Evolutionary conservation across 2,329 filamentous ascomycete genomes (phyloP), one percentile per base, ranked within the genome.

Genomic region (Lachnellula subtilissima): DNA sequence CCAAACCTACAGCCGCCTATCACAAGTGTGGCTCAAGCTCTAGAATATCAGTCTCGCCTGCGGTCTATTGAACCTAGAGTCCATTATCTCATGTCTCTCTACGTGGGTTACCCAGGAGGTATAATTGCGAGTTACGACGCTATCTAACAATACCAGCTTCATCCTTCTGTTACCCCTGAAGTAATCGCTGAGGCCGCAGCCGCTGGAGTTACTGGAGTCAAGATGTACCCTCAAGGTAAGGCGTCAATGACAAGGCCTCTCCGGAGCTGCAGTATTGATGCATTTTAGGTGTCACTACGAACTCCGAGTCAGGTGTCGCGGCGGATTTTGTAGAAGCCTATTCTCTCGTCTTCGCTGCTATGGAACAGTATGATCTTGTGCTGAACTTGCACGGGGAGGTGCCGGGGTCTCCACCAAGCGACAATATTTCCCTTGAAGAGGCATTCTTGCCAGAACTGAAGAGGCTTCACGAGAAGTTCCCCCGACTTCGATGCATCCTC

Each of bases 301-400:
- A 86, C 72, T 86, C 83, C 32, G 79, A 82, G 50, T 82, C 81
- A 28, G 89, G 88, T n/a, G 88, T 91, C 36, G 75, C 86, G 23
- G 23, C 23, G 23, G 23, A 25, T 14, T 80, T 83, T 57, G 82
- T 89, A 65, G 82, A 84, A 57, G 73, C 78, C 32, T 92, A 89
- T 74, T 87, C 87, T 69, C 81, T 84, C 12, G 87, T 92, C 17
- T 95, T 97, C 69, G 82, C 80, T 17, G 88, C 89, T 64, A 97
- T 97, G 91, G 87, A 96, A 69, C 75, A 85, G 57, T 82, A 91
- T 63, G 84, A 86, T 63, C 76, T 96, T 67, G 81, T 94, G n/a
- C 79, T 95, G 46, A 96, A 96, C 74, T 78, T 97, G 17, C 92
- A 97, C 70, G 92, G 92, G 62, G 92, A 97, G 73, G 83, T 87